Evolutionary conservation across 306 rosid species (phyloP), one percentile per base, ranked within the genome.

Genomic region (Betula pendula): DNA sequence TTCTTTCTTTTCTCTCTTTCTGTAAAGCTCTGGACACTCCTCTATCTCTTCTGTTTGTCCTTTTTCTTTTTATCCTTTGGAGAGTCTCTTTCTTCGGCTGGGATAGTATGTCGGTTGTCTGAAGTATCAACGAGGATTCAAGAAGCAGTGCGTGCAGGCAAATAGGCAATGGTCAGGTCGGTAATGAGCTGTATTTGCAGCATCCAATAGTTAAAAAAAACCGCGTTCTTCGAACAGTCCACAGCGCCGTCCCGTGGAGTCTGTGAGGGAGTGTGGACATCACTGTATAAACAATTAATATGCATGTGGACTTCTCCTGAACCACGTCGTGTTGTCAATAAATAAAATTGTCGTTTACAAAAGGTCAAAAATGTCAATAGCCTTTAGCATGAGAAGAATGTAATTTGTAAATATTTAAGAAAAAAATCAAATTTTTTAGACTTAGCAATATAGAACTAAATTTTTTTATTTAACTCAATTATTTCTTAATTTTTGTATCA

Each of bases 121-220:
- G 55, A 17, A 33, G 50, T 81, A n/a, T 20, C 20, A 55, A 33
- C 68, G 77, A 81, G 43, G 6, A 3, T 52, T 8, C 0, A 66
- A 51, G 9, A 51, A 51, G 59, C 7, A 38, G n/a, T n/a, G 43
- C 76, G n/a, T n/a, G n/a, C n/a, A n/a, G n/a, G n/a, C n/a, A n/a
- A n/a, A n/a, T n/a, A 12, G n/a, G n/a, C n/a, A 55, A 19, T 24
- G 67, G 68, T 67, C 55, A 44, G n/a, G 68, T 20, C 62, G 20
- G n/a, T 8, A n/a, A 0, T 85, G 87, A 87, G 91, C 91, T 87
- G 94, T 81, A 84, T 43, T 73, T 9, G 59, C 55, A 40, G 47
- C 24, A 29, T n/a, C 20, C 16, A 13, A n/a, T n/a, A 5, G 51
- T 31, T 12, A 65, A 69, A 59, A 65, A 70, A 8, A 14, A 38